These are phyloP conservation scores for Blastomyces parvus DNA, from an alignment of 2,329 filamentous ascomycete genomes.

Conservation along the genomic window DNA sequence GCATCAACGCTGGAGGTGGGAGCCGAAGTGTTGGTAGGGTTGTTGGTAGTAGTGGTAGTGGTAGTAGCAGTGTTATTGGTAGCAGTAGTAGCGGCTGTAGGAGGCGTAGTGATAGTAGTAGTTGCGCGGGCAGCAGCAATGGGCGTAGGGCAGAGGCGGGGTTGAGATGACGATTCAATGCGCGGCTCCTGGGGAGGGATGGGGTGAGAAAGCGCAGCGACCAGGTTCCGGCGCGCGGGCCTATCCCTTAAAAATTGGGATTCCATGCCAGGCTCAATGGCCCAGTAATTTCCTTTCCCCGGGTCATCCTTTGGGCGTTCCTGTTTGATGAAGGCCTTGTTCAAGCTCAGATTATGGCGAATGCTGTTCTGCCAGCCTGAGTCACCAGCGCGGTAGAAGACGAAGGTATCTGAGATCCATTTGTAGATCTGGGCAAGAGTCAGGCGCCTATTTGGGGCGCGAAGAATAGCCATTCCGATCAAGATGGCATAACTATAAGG, in stretches of 20 bases:
- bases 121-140: slow-evolving; percentile 25
- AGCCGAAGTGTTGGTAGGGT: slow-evolving; percentile 16
- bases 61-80: slow-evolving; percentile 17
- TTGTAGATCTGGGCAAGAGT: slow-evolving; percentile 96
- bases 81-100: slow-evolving; percentile 9
- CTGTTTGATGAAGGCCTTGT: slow-evolving; percentile 94
- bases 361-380: slow-evolving; percentile 99
- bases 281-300: slow-evolving; percentile 96
- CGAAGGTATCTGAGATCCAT: slow-evolving; percentile 95
- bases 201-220: slow-evolving; percentile 34
- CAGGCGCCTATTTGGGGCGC: slow-evolving; percentile 70
- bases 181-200: slow-evolving; percentile 21
- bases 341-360: slow-evolving; percentile 90
- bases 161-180: slow-evolving; percentile 23
- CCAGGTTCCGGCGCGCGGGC: slow-evolving; percentile 41
- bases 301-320: slow-evolving; percentile 94
- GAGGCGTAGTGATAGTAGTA: slow-evolving; percentile 11
- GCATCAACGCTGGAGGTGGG: slow-evolving; percentile 16
- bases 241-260: slow-evolving; percentile 84
- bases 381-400: slow-evolving; percentile 75
- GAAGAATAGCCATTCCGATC: slow-evolving; percentile 93
- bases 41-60: slow-evolving; percentile 16
- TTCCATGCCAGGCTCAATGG: slow-evolving; percentile 83
- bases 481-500: slow-evolving; percentile 87
- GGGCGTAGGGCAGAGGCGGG: slow-evolving; percentile 10